Conservation (phyloP, 2,329 filamentous ascomycete species). For the Phyllosticta citrichinensis region DNA sequence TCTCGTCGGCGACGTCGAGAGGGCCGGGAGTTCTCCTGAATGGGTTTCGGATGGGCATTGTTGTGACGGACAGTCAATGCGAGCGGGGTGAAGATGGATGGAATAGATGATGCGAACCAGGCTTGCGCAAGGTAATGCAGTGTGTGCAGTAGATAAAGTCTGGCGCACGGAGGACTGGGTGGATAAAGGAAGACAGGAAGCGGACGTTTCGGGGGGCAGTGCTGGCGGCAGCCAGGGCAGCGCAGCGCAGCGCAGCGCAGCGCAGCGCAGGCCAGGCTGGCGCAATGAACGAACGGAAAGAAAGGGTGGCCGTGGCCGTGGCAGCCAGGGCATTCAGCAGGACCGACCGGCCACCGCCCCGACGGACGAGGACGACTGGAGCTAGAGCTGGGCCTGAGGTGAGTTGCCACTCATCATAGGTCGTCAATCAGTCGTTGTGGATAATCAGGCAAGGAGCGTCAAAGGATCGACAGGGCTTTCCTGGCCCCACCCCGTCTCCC, state of each 20-base stretch:
- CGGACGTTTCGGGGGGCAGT: neutral
- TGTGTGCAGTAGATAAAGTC: neutral
- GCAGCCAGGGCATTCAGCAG: neutral
- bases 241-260: neutral
- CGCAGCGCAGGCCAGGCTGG: neutral
- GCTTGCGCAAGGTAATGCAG: neutral
- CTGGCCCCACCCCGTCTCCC: neutral
- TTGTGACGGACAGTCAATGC: neutral
- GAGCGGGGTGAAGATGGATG: neutral
- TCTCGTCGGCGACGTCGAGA: constrained; percentile 23
- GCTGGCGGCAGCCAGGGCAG: neutral
- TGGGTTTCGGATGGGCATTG: constrained; percentile 33
- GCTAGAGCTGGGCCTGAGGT: no score
- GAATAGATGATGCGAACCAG: neutral
- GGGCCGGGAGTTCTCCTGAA: constrained; percentile 27
- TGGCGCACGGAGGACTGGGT: neutral
- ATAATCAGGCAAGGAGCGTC: neutral
- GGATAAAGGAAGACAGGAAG: neutral
- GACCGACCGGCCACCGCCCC: neutral
- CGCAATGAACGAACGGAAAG: neutral
- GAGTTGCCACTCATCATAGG: neutral
- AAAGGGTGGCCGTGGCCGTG: neutral
- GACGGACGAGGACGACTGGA: neutral
- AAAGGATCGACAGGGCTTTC: neutral
- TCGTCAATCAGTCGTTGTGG: neutral